These are phyloP conservation scores for Clitocybe nebularis DNA, from an alignment of 1,284 basidiomycete genomes.

Conservation along the genomic window DNA sequence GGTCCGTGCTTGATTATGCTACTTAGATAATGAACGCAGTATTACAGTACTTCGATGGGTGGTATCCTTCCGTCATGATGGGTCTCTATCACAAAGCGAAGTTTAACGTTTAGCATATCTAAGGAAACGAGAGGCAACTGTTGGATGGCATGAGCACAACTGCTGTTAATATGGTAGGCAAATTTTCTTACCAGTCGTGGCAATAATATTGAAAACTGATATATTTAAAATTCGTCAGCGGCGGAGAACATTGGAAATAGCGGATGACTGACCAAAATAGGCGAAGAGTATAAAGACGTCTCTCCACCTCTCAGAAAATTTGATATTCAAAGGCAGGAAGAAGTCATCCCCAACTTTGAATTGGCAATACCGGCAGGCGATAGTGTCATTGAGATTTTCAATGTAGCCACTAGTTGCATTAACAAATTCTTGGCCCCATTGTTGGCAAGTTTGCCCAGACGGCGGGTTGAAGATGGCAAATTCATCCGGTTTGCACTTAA, in stretches of 20 bases:
- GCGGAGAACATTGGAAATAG: not conserved
- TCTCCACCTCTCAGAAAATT: slow-evolving; percentile 64
- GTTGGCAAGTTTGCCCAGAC: slow-evolving; percentile 65
- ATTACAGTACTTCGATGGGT: too few species aligned
- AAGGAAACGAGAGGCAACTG: slow-evolving; percentile 72
- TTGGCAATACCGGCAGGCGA: slow-evolving; percentile 71
- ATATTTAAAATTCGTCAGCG: slow-evolving; percentile 5
- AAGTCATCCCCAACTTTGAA: slow-evolving; percentile 71
- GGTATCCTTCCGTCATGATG: too few species aligned
- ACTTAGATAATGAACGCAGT: too few species aligned
- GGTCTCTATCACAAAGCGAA: too few species aligned
- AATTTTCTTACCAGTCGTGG: slow-evolving; percentile 55
- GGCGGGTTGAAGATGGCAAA: slow-evolving; percentile 72
- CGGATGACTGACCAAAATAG: slow-evolving; percentile 44
- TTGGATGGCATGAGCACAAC: slow-evolving; percentile 4
- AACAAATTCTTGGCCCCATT: slow-evolving; percentile 72
- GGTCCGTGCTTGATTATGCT: too few species aligned
- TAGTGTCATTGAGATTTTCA: slow-evolving; percentile 62
- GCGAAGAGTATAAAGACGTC: slow-evolving; percentile 71
- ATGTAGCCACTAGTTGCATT: slow-evolving; percentile 72
- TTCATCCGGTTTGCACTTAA: slow-evolving; percentile 67
- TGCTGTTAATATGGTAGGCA: not conserved
- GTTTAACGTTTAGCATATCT: slow-evolving; percentile 61
- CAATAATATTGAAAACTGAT: slow-evolving; percentile 66
- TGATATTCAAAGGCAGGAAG: slow-evolving; percentile 66